phyloP scores from a whole-genome alignment of 176 grass and related monocot species.

The Carex kokanica region DNA sequence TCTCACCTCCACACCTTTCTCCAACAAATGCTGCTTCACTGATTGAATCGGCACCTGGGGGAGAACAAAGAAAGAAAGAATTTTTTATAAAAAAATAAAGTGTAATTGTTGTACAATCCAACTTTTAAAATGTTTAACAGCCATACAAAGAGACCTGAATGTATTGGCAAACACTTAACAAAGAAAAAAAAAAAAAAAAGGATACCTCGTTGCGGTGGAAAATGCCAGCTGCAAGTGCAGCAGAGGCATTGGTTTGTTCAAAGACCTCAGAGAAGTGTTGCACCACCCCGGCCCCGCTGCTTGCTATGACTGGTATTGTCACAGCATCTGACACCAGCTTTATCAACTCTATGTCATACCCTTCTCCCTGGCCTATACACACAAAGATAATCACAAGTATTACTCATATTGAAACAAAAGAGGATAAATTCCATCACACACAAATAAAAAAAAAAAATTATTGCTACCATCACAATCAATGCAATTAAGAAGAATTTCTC shows the following conservation, averaged over 20 bases:
- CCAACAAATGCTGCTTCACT: conserved; percentile 82
- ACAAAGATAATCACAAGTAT: conserved; percentile 27
- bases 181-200: neutral
- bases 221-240: conserved; percentile 94
- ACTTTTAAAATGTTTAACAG: neutral
- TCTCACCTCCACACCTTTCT: conserved; percentile 79
- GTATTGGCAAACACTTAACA: neutral
- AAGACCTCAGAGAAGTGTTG: conserved; percentile 88
- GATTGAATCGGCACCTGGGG: conserved; percentile 63
- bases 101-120: neutral
- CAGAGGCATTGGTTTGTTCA: conserved; percentile 82
- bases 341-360: conserved; percentile 95
- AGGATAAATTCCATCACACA: neutral
- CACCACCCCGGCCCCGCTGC: conserved; percentile 69
- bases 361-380: conserved; percentile 70
- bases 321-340: conserved; percentile 87
- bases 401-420: conserved; percentile 18
- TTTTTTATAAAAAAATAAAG: neutral
- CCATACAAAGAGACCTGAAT: neutral
- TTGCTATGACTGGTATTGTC: conserved; percentile 91
- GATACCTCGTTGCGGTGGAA: conserved; percentile 93
- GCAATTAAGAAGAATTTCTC: conserved; percentile 95
- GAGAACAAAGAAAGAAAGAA: conserved; percentile 16
- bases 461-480: conserved; percentile 96
- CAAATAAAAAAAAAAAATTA: neutral